Conservation (phyloP, 1,139 yeast species). For the Neolecta irregularis region DNA sequence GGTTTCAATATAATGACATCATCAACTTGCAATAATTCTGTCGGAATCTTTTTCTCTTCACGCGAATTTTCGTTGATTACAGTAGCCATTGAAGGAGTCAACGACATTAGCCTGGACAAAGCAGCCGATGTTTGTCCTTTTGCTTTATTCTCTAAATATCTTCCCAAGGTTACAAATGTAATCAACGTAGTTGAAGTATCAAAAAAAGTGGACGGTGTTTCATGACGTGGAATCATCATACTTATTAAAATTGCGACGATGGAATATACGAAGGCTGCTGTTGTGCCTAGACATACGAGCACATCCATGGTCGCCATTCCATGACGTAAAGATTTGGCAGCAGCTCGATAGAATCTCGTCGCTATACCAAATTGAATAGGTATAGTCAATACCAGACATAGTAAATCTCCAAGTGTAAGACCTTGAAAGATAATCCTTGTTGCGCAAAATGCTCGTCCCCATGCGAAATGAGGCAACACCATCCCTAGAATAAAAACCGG, state of each 20-base stretch:
- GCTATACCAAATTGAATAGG: conserved; percentile 62
- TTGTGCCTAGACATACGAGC: conserved; percentile 67
- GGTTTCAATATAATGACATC: conserved; percentile 71
- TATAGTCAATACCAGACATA: conserved; percentile 47
- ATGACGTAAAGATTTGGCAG: conserved; percentile 50
- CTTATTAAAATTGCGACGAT: conserved; percentile 39
- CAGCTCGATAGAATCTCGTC: conserved; percentile 44
- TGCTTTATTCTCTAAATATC: conserved; percentile 80
- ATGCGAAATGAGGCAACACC: conserved; percentile 22
- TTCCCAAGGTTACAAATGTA: conserved; percentile 72
- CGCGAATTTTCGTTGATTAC: conserved; percentile 29
- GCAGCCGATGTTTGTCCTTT: conserved; percentile 90
- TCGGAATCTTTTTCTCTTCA: conserved; percentile 30
- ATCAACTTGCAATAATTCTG: conserved; percentile 60
- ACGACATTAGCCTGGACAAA: conserved; percentile 57
- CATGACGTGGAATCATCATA: conserved; percentile 25
- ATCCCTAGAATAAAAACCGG: conserved; percentile 53
- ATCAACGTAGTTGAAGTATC: conserved; percentile 80
- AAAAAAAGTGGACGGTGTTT: conserved; percentile 59
- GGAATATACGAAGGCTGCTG: conserved; percentile 64
- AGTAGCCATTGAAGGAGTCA: conserved; percentile 65
- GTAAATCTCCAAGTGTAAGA: conserved; percentile 31
- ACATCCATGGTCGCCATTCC: conserved; percentile 93
- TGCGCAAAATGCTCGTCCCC: conserved; percentile 6
- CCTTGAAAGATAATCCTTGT: conserved; percentile 22